Evolutionary conservation across 2,329 filamentous ascomycete species (phyloP).

Genomic region (Huntiella decipiens): DNA sequence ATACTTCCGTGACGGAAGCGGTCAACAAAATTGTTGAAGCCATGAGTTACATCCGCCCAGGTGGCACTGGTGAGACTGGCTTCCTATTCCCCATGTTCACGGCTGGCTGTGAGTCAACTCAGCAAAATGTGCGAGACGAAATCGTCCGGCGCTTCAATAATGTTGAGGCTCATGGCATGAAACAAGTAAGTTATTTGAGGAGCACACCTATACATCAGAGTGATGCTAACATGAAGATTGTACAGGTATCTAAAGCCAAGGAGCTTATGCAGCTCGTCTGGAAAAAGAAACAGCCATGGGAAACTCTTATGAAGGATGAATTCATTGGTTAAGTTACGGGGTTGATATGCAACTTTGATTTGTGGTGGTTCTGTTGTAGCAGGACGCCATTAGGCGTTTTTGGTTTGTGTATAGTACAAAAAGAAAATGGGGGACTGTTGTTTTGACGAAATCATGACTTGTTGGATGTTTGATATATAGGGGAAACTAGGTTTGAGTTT

Average conservation of each 20-base stretch:
- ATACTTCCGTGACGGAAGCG: constrained; percentile 41
- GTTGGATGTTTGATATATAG: no score
- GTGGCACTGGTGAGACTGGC: constrained; percentile 55
- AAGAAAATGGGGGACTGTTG: no score
- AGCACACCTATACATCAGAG: not conserved
- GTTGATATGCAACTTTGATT: no score
- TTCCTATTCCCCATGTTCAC: constrained; percentile 68
- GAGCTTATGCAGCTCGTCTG: constrained; percentile 50
- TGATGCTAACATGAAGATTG: constrained; percentile 10
- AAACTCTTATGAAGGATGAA: constrained; percentile 45
- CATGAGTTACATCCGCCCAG: constrained; percentile 41
- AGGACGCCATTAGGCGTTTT: no score
- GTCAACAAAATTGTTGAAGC: constrained; percentile 44
- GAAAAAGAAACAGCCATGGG: constrained; percentile 50
- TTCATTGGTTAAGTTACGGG: constrained; percentile 38
- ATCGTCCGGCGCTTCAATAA: constrained; percentile 47
- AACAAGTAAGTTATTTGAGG: constrained; percentile 36
- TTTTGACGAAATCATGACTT: no score
- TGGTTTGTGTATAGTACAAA: no score
- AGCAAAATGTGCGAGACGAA: constrained; percentile 33
- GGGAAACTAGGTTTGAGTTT: no score
- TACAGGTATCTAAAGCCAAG: constrained; percentile 38
- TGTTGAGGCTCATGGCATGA: constrained; percentile 57
- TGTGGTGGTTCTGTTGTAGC: no score
- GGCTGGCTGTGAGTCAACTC: constrained; percentile 54